A percentile compares a stretch with the other conserved stretches of the same genome.
Evolutionary conservation across 768 basidiomycete species (phyloP).

Genomic region (Scleroderma bovista): DNA sequence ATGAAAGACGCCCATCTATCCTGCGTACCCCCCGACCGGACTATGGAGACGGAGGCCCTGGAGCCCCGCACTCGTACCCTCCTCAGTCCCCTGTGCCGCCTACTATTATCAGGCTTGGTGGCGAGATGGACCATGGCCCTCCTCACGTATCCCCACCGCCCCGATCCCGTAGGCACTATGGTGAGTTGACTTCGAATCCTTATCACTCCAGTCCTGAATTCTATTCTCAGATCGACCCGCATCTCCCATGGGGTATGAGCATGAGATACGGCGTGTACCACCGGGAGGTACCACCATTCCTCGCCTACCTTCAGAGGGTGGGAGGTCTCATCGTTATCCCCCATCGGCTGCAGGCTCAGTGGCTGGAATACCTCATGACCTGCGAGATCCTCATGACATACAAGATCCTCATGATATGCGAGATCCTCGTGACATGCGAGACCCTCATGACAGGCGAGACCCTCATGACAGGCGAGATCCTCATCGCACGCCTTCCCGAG

Average conservation of each 20-base stretch:
- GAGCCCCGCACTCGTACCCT: slow-evolving; percentile 1
- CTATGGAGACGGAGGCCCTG: slow-evolving; percentile 8
- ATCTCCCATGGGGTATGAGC: slow-evolving; percentile 8
- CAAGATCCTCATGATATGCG: background rate
- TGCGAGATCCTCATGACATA: background rate
- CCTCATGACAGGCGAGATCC: background rate
- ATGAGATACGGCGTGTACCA: slow-evolving; percentile 6
- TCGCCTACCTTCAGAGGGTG: slow-evolving; percentile 6
- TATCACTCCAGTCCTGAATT: slow-evolving; percentile 1
- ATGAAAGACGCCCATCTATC: slow-evolving; percentile 8
- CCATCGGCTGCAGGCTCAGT: background rate
- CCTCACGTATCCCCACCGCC: background rate
- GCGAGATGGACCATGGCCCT: slow-evolving; percentile 3
- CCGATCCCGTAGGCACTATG: background rate
- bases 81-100: slow-evolving; percentile 20
- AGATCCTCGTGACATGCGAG: background rate
- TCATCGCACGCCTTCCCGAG: slow-evolving; percentile 16
- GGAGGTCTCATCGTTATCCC: background rate
- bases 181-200: slow-evolving; percentile 9
- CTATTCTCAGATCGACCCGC: slow-evolving; percentile 10
- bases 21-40: slow-evolving; percentile 7
- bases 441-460: background rate
- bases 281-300: slow-evolving; percentile 11
- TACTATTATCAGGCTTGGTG: slow-evolving; percentile 26
- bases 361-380: background rate